Evolutionary conservation across 2,329 filamentous ascomycete genomes (phyloP).

Genomic region (Fusarium sp.): DNA sequence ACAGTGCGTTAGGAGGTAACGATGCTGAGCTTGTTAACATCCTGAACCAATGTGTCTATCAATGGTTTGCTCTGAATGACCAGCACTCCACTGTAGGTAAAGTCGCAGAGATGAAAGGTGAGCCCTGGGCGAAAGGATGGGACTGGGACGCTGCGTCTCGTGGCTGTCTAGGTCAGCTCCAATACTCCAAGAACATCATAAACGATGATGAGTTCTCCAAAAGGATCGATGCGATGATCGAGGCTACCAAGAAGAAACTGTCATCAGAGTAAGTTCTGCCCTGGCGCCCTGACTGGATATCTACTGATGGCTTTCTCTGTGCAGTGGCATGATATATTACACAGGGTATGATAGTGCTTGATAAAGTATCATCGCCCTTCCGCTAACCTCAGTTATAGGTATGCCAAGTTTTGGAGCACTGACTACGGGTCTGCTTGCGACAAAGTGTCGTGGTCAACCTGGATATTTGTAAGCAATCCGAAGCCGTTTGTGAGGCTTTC

Average conservation of each 20-base stretch:
- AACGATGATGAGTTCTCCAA: background rate
- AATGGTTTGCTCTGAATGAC: conserved; percentile 1
- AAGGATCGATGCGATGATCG: background rate
- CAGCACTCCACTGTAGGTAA: background rate
- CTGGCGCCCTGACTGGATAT: background rate
- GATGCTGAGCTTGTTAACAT: conserved; percentile 16
- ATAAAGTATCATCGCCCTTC: rapidly evolving
- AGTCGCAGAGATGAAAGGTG: background rate
- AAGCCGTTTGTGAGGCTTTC: rapidly evolving
- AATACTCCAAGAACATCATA: background rate
- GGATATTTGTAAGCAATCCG: background rate
- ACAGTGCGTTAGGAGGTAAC: background rate
- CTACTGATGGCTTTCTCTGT: rapidly evolving
- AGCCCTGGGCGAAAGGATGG: background rate
- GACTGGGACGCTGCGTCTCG: background rate
- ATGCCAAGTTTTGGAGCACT: conserved; percentile 21
- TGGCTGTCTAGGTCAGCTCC: background rate
- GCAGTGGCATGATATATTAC: conserved; percentile 14
- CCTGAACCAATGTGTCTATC: conserved; percentile 6
- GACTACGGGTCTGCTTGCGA: background rate
- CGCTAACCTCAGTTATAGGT: background rate
- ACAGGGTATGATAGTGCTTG: background rate
- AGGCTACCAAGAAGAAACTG: conserved; percentile 3
- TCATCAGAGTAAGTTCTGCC: background rate
- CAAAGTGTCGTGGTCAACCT: conserved; percentile 3